These are phyloP conservation scores for Calonectria hongkongensis DNA, from an alignment of 2,329 filamentous ascomycete species.

Conservation along the genomic window DNA sequence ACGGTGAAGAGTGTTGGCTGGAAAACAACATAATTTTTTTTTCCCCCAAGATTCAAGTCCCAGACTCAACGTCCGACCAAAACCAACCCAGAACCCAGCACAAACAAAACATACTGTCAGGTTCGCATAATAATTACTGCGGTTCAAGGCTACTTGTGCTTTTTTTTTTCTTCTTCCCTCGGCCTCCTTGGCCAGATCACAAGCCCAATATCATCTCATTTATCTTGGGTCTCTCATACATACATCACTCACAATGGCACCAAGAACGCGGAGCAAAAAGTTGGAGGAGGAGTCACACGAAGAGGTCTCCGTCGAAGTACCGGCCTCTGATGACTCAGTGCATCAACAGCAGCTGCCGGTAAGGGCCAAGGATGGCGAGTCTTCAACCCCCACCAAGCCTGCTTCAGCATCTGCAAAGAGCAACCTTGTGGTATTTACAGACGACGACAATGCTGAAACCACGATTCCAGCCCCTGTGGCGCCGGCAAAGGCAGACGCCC, in stretches of 20 bases:
- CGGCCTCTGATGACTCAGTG: slow-evolving; percentile 44
- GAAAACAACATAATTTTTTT: slow-evolving; percentile 47
- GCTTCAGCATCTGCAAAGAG: slow-evolving; percentile 47
- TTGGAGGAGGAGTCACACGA: slow-evolving; percentile 47
- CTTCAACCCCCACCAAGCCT: slow-evolving; percentile 23
- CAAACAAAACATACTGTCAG: background rate
- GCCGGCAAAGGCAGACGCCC: slow-evolving; percentile 39
- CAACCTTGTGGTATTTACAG: slow-evolving; percentile 60
- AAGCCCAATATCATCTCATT: slow-evolving; percentile 12
- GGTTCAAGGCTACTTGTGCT: background rate
- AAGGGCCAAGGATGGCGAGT: slow-evolving; percentile 58
- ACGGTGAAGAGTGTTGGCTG: slow-evolving; percentile 40
- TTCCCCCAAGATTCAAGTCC: slow-evolving; percentile 29
- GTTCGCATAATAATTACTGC: background rate
- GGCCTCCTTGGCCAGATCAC: background rate
- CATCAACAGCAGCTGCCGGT: slow-evolving; percentile 58
- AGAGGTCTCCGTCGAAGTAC: slow-evolving; percentile 35
- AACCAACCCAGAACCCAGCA: slow-evolving; percentile 6
- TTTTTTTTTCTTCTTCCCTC: background rate
- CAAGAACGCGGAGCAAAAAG: slow-evolving; percentile 58
- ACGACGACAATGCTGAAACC: slow-evolving; percentile 57
- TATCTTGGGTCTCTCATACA: slow-evolving; percentile 14
- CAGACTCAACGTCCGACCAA: slow-evolving; percentile 34
- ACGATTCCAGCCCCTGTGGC: slow-evolving; percentile 33
- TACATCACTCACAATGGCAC: slow-evolving; percentile 45